Percentiles rank a stretch among this genome's conserved stretches.
Conservation (phyloP, 768 basidiomycete genomes). For the Podaxis sp. region DNA sequence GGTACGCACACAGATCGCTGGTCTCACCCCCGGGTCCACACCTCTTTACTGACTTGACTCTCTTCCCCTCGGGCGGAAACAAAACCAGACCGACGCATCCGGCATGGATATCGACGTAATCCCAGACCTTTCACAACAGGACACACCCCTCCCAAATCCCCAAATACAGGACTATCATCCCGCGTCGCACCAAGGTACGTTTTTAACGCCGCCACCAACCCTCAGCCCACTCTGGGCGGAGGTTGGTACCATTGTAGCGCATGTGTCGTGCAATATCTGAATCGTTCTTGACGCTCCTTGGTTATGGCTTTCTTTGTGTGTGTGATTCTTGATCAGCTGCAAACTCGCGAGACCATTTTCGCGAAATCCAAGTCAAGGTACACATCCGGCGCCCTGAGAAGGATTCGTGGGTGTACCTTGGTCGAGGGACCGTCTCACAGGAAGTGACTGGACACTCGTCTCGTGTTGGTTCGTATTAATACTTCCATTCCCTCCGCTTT, state of each 20-base stretch:
- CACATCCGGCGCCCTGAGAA: constrained; percentile 77
- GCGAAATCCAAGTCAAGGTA: constrained; percentile 81
- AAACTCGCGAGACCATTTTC: constrained; percentile 53
- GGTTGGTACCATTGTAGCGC: not conserved
- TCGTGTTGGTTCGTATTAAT: constrained; percentile 63
- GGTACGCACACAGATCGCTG: not conserved
- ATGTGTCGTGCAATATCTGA: constrained; percentile 1
- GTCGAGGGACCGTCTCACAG: constrained; percentile 73
- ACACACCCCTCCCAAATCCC: constrained; percentile 2
- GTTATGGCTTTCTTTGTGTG: not conserved
- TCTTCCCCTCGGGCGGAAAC: not conserved
- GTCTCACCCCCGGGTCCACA: not conserved
- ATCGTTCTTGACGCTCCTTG: not conserved
- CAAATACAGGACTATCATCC: constrained; percentile 10
- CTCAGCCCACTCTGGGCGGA: not conserved
- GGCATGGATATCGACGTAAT: constrained; percentile 13
- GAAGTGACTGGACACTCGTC: constrained; percentile 75
- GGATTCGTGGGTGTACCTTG: constrained; percentile 81
- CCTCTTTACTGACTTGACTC: constrained; percentile 1
- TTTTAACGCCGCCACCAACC: not conserved
- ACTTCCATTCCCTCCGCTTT: not conserved
- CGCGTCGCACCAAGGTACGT: constrained; percentile 12
- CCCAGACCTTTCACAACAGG: not conserved
- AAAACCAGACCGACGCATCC: constrained; percentile 6
- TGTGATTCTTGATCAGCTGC: constrained; percentile 15